Base-by-base conservation (phyloP, 2,329 filamentous ascomycete species). In the Diplodia sapinea region DNA sequence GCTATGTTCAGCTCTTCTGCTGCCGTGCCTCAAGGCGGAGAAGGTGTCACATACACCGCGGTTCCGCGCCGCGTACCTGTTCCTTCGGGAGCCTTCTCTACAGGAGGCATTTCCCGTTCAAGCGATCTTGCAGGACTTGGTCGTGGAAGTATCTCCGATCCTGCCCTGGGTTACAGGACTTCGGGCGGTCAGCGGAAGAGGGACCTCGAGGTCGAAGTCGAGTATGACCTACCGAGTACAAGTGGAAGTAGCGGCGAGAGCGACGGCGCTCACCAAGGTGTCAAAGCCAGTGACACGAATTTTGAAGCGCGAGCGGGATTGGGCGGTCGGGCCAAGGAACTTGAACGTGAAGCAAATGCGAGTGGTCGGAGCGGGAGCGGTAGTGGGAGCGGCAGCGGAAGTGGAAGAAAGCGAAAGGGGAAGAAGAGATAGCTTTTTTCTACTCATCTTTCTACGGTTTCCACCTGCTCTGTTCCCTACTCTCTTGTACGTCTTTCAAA, bases 21-120 rank as follows among this genome's bases (percentile, higher is more conserved):
- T 70, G 12, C 75, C 13, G 71, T 68, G 0, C 59, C 70, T 43
- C 66, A 20, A 5, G 23, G 17, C 47, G n/a, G 50, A 20, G 70
- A 71, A 6, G 75, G 76, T 54, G 69, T 70, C 49, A 70, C 72
- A 26, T 76, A 75, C 50, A 73, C 71, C 17, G 68, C 72, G 7
- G 72, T 79, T 67, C 75, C 77, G 31, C 76, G 78, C 36, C 76
- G 77, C 50, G 74, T 79, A n/a, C 78, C 78, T 29, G 74, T 76
- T 15, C 73, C 77, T 13, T 13, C 47, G 65, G 11, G 55, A 33
- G 55, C 65, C 9, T 36, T 38, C 26, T 40, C 49, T 43, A 49
- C 65, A 31, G 65, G 38, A 36, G 47, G 55, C 43, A 38, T 54
- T 6, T 59, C 62, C 26, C 62, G 49, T 26, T 26, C 40, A 13